Evolutionary conservation across 2,329 filamentous ascomycete species (phyloP), one percentile per base, ranked within the genome.

Genomic region (Ceratocystis variospora): DNA sequence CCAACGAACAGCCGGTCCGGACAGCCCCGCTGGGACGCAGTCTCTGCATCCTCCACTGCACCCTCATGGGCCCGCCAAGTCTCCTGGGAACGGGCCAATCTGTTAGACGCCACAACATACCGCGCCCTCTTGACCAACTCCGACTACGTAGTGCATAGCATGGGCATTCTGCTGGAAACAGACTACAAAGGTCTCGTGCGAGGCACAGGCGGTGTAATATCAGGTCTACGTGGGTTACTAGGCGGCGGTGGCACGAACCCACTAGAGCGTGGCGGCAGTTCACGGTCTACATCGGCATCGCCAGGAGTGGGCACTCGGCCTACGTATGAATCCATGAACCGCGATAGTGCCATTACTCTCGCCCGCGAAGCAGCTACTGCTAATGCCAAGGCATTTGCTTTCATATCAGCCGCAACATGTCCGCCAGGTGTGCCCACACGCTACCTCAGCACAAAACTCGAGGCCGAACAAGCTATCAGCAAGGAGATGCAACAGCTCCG

Each of bases 271-370:
- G 48, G 46, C 6, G 22, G 57, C 1, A 17, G 44, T 10, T 31
- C 63, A 2, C 41, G 2, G 4, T 46, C 65, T 17, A 22, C 66
- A 3, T 28, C 63, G 10, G 33, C 61, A 44, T 25, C 50, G 8
- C 5, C 61, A 5, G n/a, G n/a, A 28, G 0, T 41, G 10, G 37
- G 8, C 37, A 41, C 1, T 12, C 86, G 89, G 74, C 82, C 79
- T 59, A 96, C 93, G 19, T 99, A 99, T 78, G 94, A 97, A 78
- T 81, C 91, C 68, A 96, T 99, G 90, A 99, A 99, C 77, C 84
- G 94, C 67, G 93, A 97, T 77, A 84, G 80, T 77, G 93, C 93
- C 61, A 84, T 97, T 68, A 83, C 87, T 65, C 81, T 96, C 15
- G 94, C 93, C 15, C 85, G 87, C 72, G 89, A 93, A 73, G 86